These are phyloP conservation scores for Tricladium varicosporioides DNA, from an alignment of 2,329 filamentous ascomycete species.

Conservation along the genomic window DNA sequence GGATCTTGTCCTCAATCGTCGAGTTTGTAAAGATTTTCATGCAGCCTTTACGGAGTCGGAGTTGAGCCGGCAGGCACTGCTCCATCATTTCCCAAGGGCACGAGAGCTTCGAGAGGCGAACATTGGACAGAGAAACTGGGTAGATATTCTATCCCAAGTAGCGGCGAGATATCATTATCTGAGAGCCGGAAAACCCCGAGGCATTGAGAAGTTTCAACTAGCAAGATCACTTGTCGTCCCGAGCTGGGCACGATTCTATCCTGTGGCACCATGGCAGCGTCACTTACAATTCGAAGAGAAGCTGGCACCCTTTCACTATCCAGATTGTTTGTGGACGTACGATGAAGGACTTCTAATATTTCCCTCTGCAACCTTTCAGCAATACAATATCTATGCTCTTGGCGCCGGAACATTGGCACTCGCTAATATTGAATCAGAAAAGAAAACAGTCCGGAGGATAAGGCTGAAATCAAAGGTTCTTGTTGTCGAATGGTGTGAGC, in stretches of 20 bases:
- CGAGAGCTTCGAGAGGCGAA: constrained; percentile 46
- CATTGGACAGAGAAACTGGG: constrained; percentile 35
- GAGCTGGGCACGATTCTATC: constrained; percentile 31
- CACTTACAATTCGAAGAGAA: constrained; percentile 42
- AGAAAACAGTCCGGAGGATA: constrained; percentile 52
- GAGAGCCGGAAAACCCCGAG: constrained; percentile 44
- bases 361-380: constrained; percentile 34
- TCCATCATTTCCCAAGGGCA: constrained; percentile 50
- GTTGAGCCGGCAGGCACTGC: constrained; percentile 47
- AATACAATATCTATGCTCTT: constrained; percentile 51
- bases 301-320: constrained; percentile 43
- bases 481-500: constrained; percentile 63
- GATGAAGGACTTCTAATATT: constrained; percentile 54
- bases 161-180: constrained; percentile 55
- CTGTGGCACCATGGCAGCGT: constrained; percentile 45
- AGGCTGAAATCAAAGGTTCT: constrained; percentile 53
- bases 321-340: constrained; percentile 53
- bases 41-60: constrained; percentile 48
- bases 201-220: constrained; percentile 44
- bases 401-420: constrained; percentile 40
- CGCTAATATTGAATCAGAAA: constrained; percentile 50
- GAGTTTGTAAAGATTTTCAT: constrained; percentile 49
- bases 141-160: constrained; percentile 46
- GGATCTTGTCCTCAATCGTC: constrained; percentile 51
- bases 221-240: constrained; percentile 35